phyloP scores from a whole-genome alignment of 306 rosid genomes.

The Bauhinia variegata region DNA sequence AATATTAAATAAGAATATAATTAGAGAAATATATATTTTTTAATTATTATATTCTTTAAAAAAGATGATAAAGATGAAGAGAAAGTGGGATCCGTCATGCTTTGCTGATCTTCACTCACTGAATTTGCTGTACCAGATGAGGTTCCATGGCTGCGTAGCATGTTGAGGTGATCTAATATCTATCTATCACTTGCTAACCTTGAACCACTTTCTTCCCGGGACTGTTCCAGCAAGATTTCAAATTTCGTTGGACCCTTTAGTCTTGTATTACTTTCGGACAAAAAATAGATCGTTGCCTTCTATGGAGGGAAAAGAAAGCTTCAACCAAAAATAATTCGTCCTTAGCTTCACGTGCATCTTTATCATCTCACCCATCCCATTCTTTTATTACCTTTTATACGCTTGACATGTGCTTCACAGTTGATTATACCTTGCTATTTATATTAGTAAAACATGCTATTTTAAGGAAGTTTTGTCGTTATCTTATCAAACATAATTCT shows the following conservation, averaged over 20 bases:
- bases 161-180: not conserved
- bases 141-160: slow-evolving; percentile 31
- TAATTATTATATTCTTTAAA: no score
- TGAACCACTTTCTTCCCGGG: slow-evolving; percentile 64
- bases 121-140: slow-evolving; percentile 23
- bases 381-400: slow-evolving; percentile 10
- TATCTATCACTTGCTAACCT: not conserved
- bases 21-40: no score
- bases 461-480: no score
- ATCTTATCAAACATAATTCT: no score
- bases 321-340: slow-evolving; percentile 20
- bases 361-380: not conserved
- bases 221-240: slow-evolving; percentile 48
- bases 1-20: no score
- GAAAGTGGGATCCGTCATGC: slow-evolving; percentile 19
- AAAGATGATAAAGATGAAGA: slow-evolving; percentile 32
- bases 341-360: slow-evolving; percentile 39
- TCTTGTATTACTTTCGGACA: slow-evolving; percentile 37
- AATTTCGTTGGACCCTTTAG: slow-evolving; percentile 36
- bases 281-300: slow-evolving; percentile 37
- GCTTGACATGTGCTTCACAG: slow-evolving; percentile 31
- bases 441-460: no score
- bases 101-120: slow-evolving; percentile 19
- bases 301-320: slow-evolving; percentile 31
- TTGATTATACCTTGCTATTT: not conserved